Base-by-base conservation (phyloP, 805 yeast species). In the Saccharomycopsis lassenensis region DNA sequence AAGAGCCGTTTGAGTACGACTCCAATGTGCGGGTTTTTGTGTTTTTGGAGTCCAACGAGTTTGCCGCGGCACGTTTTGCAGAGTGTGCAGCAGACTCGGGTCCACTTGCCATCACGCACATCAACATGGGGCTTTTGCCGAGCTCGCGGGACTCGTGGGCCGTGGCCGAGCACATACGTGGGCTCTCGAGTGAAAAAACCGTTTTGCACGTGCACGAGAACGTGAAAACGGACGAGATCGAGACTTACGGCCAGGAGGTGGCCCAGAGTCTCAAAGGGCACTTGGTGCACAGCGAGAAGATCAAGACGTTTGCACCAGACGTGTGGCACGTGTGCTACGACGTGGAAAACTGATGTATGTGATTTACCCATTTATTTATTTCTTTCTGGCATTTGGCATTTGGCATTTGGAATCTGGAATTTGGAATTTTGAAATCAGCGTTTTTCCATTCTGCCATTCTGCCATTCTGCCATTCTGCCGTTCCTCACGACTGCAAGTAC, bases 281-380 rank as follows among this genome's bases (percentile, higher is more conserved):
- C 5, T 55, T 55, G 7, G 7, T 48, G 1, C 75, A 71, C 41
- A 41, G 77, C 7, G 84, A 80, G 44, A 69, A 61, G 46, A 81
- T 85, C 37, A 85, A 84, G 57, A 80, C 89, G 0, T 84, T 76
- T 63, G 93, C 94, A 0, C 95, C 95, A 0, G 89, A 79, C 33
- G 74, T 85, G 2, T 77, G 82, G 77, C 95, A 84, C 47, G 59
- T 81, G 2, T 81, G 82, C 31, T 60, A 67, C 2, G 79, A 73
- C 31, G 41, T 54, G 6, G 51, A 51, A 20, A n/a, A n/a, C n/a
- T n/a, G n/a, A 11, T 26, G n/a, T n/a, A n/a, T n/a, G n/a, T n/a
- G n/a, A n/a, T n/a, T n/a, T n/a, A n/a, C n/a, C n/a, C n/a, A n/a
- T n/a, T n/a, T n/a, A n/a, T n/a, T n/a, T n/a, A n/a, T n/a, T n/a